Percentiles rank a stretch among this genome's conserved stretches.
Conservation (phyloP, 345 rosid genomes). For the Erysimum cheiranthoides region DNA sequence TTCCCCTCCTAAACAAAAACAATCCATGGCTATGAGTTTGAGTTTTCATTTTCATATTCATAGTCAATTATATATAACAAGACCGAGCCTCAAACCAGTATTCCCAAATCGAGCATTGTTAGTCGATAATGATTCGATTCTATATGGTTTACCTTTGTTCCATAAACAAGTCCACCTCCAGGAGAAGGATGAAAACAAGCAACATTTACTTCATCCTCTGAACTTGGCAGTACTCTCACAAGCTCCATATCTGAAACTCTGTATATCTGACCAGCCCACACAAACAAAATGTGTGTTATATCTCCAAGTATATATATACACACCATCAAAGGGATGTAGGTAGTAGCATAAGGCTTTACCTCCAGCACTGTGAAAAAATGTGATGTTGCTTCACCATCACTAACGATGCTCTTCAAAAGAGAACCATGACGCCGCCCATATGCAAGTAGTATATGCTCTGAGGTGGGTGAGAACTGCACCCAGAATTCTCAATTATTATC, state of each 20-base stretch:
- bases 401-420: constrained; percentile 68
- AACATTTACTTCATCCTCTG: constrained; percentile 91
- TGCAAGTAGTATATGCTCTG: constrained; percentile 71
- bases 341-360: constrained; percentile 46
- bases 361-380: constrained; percentile 71
- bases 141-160: constrained; percentile 63
- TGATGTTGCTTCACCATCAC: constrained; percentile 59
- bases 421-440: constrained; percentile 78
- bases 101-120: not conserved
- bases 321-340: not conserved
- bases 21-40: not conserved
- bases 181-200: constrained; percentile 90
- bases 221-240: constrained; percentile 84
- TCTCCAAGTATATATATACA: not conserved
- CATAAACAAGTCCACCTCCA: constrained; percentile 93
- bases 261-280: constrained; percentile 54
- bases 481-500: not conserved
- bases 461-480: constrained; percentile 75
- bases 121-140: not conserved
- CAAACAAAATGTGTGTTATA: not conserved
- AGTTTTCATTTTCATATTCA: constrained; percentile 3
- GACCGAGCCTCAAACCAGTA: not conserved
- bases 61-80: not conserved
- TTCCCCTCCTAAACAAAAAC: constrained; percentile 70
- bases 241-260: constrained; percentile 92